Percentiles rank a stretch among this genome's conserved stretches.
Conservation (phyloP, 495 filamentous ascomycete species). For the Pseudevernia furfuracea region DNA sequence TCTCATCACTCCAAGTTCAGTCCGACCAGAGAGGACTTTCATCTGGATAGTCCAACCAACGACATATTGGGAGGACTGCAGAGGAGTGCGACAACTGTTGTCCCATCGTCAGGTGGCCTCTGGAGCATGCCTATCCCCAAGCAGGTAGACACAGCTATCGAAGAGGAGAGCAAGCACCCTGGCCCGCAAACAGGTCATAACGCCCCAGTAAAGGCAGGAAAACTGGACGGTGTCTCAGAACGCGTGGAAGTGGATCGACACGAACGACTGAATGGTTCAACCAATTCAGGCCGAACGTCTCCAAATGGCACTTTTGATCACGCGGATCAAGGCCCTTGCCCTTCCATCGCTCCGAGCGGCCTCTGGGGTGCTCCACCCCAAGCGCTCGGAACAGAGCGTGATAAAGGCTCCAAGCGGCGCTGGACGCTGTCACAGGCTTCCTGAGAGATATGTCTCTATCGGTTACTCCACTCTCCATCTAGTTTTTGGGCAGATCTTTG, state of each 20-base stretch:
- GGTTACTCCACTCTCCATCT: not conserved
- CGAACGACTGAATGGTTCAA: conserved; percentile 4
- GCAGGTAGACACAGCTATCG: not conserved
- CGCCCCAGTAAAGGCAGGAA: not conserved
- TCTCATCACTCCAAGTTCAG: conserved; percentile 11
- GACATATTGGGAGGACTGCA: conserved; percentile 6
- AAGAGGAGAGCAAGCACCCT: conserved; percentile 3
- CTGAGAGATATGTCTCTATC: not conserved
- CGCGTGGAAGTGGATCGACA: not conserved
- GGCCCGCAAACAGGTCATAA: not conserved
- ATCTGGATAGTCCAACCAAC: conserved; percentile 2
- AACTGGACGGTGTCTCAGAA: conserved; percentile 5
- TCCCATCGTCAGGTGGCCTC: conserved; percentile 16
- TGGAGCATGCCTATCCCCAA: conserved; percentile 23
- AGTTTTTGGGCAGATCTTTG: not conserved
- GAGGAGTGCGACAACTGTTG: conserved; percentile 14
- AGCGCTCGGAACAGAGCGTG: conserved; percentile 18
- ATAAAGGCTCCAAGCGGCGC: conserved; percentile 22
- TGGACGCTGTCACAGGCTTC: conserved; percentile 24
- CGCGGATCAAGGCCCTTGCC: not conserved
- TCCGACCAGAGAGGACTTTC: conserved; percentile 3
- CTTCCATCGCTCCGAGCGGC: conserved; percentile 17
- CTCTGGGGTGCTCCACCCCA: conserved; percentile 24
- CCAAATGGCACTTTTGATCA: not conserved
- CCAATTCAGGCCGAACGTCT: not conserved